phyloP scores from a whole-genome alignment of 805 yeast genomes.

The Schizosaccharomyces cryophilus region DNA sequence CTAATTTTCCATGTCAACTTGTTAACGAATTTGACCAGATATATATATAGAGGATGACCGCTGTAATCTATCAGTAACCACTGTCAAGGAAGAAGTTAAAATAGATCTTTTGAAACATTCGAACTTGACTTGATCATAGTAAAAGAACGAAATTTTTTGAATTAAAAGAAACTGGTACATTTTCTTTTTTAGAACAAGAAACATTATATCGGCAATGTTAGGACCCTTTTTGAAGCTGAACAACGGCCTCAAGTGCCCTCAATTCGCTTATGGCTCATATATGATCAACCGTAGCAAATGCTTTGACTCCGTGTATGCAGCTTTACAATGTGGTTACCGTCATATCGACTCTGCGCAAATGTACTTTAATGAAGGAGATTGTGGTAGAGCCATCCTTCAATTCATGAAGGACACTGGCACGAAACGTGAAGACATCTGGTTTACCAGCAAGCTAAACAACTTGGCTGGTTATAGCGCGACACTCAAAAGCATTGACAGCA shows the following conservation, averaged over 20 bases:
- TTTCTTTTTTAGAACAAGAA: too few species aligned
- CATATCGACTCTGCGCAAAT: conserved; percentile 43
- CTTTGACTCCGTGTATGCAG: background rate
- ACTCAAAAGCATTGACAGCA: conserved; percentile 31
- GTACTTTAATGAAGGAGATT: conserved; percentile 42
- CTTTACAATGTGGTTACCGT: background rate
- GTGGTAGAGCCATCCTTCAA: conserved; percentile 29
- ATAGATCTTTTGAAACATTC: too few species aligned
- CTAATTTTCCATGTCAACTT: too few species aligned
- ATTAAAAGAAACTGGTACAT: too few species aligned
- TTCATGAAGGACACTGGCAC: conserved; percentile 21
- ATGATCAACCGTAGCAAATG: background rate
- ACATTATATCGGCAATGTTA: background rate
- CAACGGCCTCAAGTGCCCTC: conserved; percentile 1
- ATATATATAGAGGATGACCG: too few species aligned
- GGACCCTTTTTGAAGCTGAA: background rate
- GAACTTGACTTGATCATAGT: too few species aligned
- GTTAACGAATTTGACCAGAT: too few species aligned
- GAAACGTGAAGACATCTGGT: conserved; percentile 16
- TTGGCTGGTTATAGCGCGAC: conserved; percentile 29
- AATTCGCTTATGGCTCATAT: background rate
- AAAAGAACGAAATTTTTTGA: too few species aligned
- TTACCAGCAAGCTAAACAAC: conserved; percentile 13
- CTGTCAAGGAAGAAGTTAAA: too few species aligned
- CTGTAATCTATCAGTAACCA: too few species aligned